Evolutionary conservation across 2,329 filamentous ascomycete species (phyloP), one percentile per base, ranked within the genome.

Genomic region (Aphanocladium album): DNA sequence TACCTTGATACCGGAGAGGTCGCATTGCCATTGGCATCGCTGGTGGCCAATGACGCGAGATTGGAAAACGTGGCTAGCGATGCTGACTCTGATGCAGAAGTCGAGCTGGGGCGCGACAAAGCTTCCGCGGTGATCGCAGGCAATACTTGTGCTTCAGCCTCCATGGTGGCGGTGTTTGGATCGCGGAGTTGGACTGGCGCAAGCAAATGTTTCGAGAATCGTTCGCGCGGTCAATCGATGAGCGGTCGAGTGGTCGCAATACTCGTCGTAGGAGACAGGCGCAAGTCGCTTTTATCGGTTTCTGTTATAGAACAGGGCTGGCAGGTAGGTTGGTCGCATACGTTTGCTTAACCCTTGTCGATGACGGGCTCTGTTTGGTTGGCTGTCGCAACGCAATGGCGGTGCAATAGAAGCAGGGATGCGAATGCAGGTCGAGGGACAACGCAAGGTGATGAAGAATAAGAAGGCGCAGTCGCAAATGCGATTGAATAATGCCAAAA

Each of bases 101-200:
- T 77, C 35, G 81, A 81, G 65, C 75, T 78, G 23, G 79, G 79
- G 65, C 78, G 75, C 33, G 81, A 81, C 62, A 81, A 77, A 19
- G 78, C 73, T 63, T 84, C 81, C 46, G 77, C 68, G 11, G 72
- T 70, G 39, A 75, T 72, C 41, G 74, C 69, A 45, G 76, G 69
- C 49, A 78, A 68, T 52, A 74, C 66, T 58, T 77, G 75, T 35
- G 72, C 64, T 60, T 73, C 74, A 65, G 82, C 80, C 67, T 82
- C 80, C 78, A 82, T 82, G 17, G 17, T 57, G 33, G 39, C 21
- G 45, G 23, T 23, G 8, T 23, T 37, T 17, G 9, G 41, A 27
- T 21, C 27, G 17, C 30, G 39, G 12, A 46, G 41, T 25, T 16
- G 14, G 27, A 5, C 17, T n/a, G 47, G 33, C 56, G 56, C 46